Percentiles rank a stretch among this genome's conserved stretches.
phyloP scores from a whole-genome alignment of 2,329 filamentous ascomycete species.

The Trichoderma atrobrunneum region DNA sequence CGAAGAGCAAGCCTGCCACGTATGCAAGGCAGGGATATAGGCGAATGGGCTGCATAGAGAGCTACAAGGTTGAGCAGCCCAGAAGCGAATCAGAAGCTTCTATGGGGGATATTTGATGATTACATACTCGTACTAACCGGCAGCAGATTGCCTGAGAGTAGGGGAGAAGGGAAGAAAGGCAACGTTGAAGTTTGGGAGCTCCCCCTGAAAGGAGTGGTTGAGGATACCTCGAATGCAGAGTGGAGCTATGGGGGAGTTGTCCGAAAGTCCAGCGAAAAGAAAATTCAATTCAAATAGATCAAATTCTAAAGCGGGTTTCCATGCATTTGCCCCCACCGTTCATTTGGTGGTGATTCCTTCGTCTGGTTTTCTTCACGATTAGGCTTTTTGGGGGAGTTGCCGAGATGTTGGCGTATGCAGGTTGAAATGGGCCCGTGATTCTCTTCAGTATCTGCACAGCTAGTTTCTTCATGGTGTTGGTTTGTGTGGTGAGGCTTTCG shows the following conservation, averaged over 20 bases:
- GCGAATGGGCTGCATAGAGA: background rate
- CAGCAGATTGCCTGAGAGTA: background rate
- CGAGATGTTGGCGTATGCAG: background rate
- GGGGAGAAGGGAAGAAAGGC: background rate
- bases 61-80: background rate
- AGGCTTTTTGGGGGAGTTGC: background rate
- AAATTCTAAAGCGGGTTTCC: background rate
- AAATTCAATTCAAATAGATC: background rate
- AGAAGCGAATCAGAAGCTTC: background rate
- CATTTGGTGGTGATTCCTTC: background rate
- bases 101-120: background rate
- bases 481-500: background rate
- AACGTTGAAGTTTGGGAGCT: background rate
- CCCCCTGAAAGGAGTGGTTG: background rate
- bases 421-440: background rate
- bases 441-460: background rate
- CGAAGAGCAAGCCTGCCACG: background rate
- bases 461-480: background rate
- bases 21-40: background rate
- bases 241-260: background rate
- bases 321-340: background rate
- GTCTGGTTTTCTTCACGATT: background rate
- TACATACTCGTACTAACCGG: background rate
- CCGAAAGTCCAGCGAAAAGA: background rate
- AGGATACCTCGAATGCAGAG: background rate